These are phyloP conservation scores for Agrocybe praecox DNA, from an alignment of 768 basidiomycete genomes.

Conservation along the genomic window DNA sequence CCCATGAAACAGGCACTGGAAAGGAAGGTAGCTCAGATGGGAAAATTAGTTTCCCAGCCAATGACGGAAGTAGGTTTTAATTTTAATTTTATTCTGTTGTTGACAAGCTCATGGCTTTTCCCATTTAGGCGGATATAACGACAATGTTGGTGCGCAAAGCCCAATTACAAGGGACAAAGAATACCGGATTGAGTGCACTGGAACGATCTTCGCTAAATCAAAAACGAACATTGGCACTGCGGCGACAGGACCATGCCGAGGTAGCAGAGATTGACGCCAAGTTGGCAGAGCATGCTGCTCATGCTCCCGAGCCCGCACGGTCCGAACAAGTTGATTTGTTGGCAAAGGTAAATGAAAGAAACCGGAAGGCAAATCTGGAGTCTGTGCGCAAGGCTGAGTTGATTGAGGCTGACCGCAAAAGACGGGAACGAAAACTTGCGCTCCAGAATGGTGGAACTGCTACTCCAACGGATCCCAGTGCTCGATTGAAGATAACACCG, in stretches of 20 bases:
- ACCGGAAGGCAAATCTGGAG: conserved; percentile 83
- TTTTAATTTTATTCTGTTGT: not conserved
- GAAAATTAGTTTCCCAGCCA: conserved; percentile 56
- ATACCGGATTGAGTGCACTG: conserved; percentile 43
- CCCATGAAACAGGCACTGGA: conserved; percentile 70
- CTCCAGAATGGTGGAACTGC: conserved; percentile 35
- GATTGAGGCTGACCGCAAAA: conserved; percentile 67
- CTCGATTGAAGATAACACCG: conserved; percentile 66
- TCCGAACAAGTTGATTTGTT: conserved; percentile 50
- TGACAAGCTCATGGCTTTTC: not conserved
- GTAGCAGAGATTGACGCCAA: conserved; percentile 63
- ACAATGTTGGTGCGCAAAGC: conserved; percentile 76
- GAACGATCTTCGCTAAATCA: conserved; percentile 72
- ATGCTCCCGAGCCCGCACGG: conserved; percentile 16
- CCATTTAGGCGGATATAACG: conserved; percentile 72
- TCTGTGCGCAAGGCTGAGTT: conserved; percentile 78
- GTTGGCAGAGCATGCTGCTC: conserved; percentile 45
- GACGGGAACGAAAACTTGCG: conserved; percentile 64
- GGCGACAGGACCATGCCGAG: conserved; percentile 71
- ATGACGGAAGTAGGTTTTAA: conserved; percentile 71
- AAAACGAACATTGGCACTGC: conserved; percentile 71
- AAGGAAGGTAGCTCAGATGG: conserved; percentile 66
- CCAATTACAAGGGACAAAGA: conserved; percentile 33
- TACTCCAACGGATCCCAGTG: conserved; percentile 61
- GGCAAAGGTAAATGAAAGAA: conserved; percentile 86